Conservation (phyloP, 139 green algal genomes). For the Chlorella ohadii region DNA sequence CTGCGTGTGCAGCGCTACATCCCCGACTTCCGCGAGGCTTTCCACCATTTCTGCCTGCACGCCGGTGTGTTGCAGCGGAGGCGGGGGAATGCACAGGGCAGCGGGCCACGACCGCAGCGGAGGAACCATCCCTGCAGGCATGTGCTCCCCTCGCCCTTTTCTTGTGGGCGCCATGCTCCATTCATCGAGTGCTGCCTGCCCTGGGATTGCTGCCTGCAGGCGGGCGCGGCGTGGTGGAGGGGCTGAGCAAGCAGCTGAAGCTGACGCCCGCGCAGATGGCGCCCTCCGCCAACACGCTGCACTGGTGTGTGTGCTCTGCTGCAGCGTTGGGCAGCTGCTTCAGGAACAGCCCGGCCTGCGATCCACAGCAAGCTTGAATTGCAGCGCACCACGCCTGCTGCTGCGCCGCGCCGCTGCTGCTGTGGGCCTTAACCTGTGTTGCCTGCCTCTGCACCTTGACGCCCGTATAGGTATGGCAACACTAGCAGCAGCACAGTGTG, state of each 20-base stretch:
- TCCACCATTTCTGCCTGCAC: conserved; percentile 90
- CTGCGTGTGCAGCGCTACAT: conserved; percentile 70
- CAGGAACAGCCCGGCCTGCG: too few relatives aligned
- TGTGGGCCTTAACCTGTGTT: too few relatives aligned
- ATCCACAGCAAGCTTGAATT: too few relatives aligned
- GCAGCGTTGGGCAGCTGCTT: too few relatives aligned
- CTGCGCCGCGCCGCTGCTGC: too few relatives aligned
- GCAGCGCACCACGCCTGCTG: too few relatives aligned
- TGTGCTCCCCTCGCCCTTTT: too few relatives aligned
- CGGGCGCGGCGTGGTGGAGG: conserved; percentile 83
- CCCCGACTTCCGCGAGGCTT: conserved; percentile 84
- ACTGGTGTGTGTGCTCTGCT: conserved; percentile 40
- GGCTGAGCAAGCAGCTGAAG: conserved; percentile 76
- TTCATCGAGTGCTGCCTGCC: too few relatives aligned
- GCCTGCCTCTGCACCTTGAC: not conserved
- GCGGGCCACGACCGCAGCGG: not conserved
- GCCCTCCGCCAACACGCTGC: conserved; percentile 62
- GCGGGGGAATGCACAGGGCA: not conserved
- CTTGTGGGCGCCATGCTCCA: too few relatives aligned
- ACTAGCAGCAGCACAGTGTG: conserved; percentile 86
- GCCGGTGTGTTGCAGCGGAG: conserved; percentile 36
- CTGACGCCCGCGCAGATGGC: conserved; percentile 58
- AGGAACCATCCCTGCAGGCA: too few relatives aligned
- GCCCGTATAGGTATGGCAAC: conserved; percentile 77
- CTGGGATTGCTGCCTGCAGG: conserved; percentile 39